Evolutionary conservation across 179 eudicot species (phyloP), one percentile per base, ranked within the genome.

Genomic region (Silene noctiflora): DNA sequence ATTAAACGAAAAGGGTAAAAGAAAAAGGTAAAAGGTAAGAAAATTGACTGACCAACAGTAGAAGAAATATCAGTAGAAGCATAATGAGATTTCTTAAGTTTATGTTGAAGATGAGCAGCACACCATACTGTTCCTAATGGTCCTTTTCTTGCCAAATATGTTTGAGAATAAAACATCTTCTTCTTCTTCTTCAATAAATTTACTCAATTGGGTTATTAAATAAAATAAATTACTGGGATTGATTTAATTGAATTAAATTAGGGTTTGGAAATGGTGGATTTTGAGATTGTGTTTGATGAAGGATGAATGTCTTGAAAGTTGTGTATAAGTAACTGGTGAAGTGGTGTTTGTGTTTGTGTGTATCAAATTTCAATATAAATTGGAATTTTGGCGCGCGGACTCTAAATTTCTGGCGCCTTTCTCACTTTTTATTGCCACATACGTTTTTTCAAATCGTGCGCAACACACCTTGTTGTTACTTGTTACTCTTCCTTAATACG

Each of bases 81-180:
- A 78, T 86, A 86, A 24, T 92, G 96, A 46, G 94, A 84, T 65
- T 92, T 94, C 84, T 78, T 87, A 78, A 94, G 96, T 63, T 71
- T 89, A 81, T 89, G 88, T 77, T 94, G 94, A 62, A 94, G 81
- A 87, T 94, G 98, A 2, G 98, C 97, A 20, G 98, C 98, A 67
- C 89, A 87, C 98, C 98, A 94, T 0, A 94, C 98, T 1, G 97
- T 94, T 4, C 98, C 98, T 0, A 94, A 75, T 0, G 98, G 98
- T 46, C 98, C 96, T 69, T 94, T 91, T 27, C 91, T 82, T 14
- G 93, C 98, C 83, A 93, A 80, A 76, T 90, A 88, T 0, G 93
- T 87, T 12, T 93, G 91, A 17, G 98, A 90, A 76, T 90, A 90
- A 56, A 90, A 90, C 94, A 90, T 90, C 55, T 39, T 51, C 25